phyloP scores from a whole-genome alignment of 345 rosid species.

The Microthlaspi erraticum region DNA sequence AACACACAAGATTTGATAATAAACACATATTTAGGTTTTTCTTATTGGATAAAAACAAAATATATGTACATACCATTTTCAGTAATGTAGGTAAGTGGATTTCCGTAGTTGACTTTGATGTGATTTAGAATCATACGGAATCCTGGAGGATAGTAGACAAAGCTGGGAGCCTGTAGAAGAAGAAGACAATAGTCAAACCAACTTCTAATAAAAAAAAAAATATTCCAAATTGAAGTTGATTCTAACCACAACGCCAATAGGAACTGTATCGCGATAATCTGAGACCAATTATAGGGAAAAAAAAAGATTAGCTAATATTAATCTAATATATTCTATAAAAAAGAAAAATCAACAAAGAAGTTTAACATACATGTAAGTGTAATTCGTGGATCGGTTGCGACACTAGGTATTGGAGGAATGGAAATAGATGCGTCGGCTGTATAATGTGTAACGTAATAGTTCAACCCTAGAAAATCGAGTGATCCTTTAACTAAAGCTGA shows the following conservation, averaged over 20 bases:
- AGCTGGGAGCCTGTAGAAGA: conserved; percentile 12
- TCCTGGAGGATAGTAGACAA: conserved; percentile 39
- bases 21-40: too few relatives aligned
- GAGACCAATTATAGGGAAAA: neutral
- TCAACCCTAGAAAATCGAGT: conserved; percentile 46
- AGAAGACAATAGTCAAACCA: neutral
- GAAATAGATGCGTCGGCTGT: conserved; percentile 31
- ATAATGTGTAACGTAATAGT: conserved; percentile 43
- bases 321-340: too few relatives aligned
- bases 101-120: conserved; percentile 21
- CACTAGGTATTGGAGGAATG: neutral
- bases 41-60: too few relatives aligned
- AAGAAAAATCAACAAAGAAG: neutral
- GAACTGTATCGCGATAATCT: conserved; percentile 17
- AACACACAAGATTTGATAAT: neutral
- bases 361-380: conserved; percentile 26
- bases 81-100: conserved; percentile 43
- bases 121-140: conserved; percentile 28
- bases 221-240: neutral
- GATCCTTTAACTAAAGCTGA: conserved; percentile 40
- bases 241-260: conserved; percentile 36
- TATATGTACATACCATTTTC: conserved; percentile 31
- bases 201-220: neutral
- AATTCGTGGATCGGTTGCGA: conserved; percentile 33
- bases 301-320: neutral